A percentile compares a stretch with the other conserved stretches of the same genome.
Conservation (phyloP, 2,329 filamentous ascomycete genomes). For the Fusarium napiforme region DNA sequence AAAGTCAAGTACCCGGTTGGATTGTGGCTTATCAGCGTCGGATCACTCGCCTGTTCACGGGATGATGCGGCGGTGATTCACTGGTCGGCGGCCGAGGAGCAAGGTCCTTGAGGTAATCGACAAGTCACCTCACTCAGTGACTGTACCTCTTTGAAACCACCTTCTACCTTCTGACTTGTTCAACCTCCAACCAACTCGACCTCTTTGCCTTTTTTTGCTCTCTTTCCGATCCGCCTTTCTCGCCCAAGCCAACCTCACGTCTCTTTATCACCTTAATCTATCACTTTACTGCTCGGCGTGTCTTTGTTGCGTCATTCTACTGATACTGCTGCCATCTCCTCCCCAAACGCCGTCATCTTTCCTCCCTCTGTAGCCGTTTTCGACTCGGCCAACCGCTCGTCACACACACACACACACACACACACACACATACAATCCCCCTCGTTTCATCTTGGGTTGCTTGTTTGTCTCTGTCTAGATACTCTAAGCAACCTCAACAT, state of each 20-base stretch:
- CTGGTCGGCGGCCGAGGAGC: constrained; percentile 38
- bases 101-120: constrained; percentile 9
- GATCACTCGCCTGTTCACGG: constrained; percentile 44
- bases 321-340: neutral
- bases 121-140: constrained; percentile 41
- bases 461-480: constrained; percentile 7
- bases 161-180: constrained; percentile 26
- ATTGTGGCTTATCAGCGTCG: constrained; percentile 45
- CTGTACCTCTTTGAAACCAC: constrained; percentile 39
- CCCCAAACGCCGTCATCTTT: constrained; percentile 11
- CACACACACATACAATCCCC: constrained; percentile 32
- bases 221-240: constrained; percentile 6
- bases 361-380: constrained; percentile 8
- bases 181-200: constrained; percentile 23
- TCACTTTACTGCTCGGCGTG: constrained; percentile 12
- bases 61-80: constrained; percentile 49
- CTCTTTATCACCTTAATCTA: constrained; percentile 2
- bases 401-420: constrained; percentile 21
- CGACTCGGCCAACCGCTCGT: constrained; percentile 21
- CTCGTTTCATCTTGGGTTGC: constrained; percentile 32
- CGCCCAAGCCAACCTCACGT: constrained; percentile 4
- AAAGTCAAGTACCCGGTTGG: constrained; percentile 28
- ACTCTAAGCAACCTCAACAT: constrained; percentile 12
- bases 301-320: constrained; percentile 40
- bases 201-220: constrained; percentile 5